These are phyloP conservation scores for Aegilops speltoides DNA, from an alignment of 176 grass and related monocot species.

Conservation along the genomic window DNA sequence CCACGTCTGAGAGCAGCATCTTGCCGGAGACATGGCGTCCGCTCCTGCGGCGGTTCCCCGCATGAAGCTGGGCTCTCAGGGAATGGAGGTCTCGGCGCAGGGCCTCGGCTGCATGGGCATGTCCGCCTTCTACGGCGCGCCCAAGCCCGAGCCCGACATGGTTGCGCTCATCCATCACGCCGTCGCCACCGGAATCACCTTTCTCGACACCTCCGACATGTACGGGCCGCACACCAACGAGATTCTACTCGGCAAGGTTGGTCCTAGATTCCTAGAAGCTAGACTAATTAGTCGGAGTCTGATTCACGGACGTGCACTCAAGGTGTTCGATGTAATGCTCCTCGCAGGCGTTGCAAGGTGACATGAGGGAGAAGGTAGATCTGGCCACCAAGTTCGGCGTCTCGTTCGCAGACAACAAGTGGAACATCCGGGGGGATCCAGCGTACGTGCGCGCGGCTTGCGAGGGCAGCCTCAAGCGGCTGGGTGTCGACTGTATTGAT, in stretches of 20 bases:
- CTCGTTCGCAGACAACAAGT: background rate
- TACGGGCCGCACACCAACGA: constrained; percentile 73
- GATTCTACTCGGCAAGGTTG: constrained; percentile 57
- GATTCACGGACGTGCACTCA: background rate
- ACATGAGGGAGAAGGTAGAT: constrained; percentile 36
- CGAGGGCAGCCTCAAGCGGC: background rate
- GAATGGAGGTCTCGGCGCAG: constrained; percentile 74
- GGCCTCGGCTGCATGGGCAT: constrained; percentile 90
- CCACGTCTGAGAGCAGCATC: background rate
- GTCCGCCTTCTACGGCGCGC: constrained; percentile 40
- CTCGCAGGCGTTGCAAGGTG: constrained; percentile 38
- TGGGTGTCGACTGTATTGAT: background rate
- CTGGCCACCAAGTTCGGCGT: constrained; percentile 51
- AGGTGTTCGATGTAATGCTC: constrained; percentile 22
- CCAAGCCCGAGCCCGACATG: constrained; percentile 61
- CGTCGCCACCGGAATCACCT: constrained; percentile 45
- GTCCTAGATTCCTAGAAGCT: background rate
- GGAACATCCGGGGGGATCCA: background rate
- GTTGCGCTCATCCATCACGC: constrained; percentile 61
- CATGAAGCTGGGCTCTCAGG: constrained; percentile 74
- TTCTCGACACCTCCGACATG: constrained; percentile 59
- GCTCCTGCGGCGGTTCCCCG: background rate
- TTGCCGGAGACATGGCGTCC: background rate
- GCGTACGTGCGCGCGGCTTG: background rate
- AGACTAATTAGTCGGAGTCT: background rate